A percentile compares a stretch with the other conserved stretches of the same genome.
Conservation (phyloP, 176 grass and related monocot genomes). For the Paspalum vaginatum region DNA sequence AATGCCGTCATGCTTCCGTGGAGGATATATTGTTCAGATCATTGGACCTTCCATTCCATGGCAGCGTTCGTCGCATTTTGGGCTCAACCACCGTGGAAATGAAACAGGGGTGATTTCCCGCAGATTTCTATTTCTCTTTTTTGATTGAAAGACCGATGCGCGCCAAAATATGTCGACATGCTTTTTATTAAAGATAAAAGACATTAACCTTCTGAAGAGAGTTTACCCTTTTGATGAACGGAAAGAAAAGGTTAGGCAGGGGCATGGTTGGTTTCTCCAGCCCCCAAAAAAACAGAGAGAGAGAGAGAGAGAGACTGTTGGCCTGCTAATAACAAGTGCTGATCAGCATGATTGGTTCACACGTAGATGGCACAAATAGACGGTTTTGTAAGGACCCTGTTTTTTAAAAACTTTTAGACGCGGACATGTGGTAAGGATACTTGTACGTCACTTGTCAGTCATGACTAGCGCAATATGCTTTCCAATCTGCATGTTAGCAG, state of each 20-base stretch:
- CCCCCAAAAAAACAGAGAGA: not conserved
- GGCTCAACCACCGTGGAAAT: too few species aligned
- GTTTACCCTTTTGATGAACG: not conserved
- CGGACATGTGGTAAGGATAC: not conserved
- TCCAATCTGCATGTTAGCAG: slow-evolving; percentile 17
- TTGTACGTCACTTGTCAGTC: slow-evolving; percentile 13
- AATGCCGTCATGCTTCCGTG: too few species aligned
- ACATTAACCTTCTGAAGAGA: not conserved
- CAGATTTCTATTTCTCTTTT: too few species aligned
- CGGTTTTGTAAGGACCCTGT: not conserved
- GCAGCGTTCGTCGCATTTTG: too few species aligned
- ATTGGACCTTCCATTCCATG: too few species aligned
- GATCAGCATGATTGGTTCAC: slow-evolving; percentile 37
- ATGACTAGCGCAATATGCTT: slow-evolving; percentile 5
- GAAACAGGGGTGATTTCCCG: too few species aligned
- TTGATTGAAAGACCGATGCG: too few species aligned
- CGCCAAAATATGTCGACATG: too few species aligned
- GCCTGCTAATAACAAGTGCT: slow-evolving; percentile 3
- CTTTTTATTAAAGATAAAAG: not conserved
- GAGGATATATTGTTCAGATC: too few species aligned
- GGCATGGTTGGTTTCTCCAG: not conserved
- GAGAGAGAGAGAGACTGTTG: not conserved
- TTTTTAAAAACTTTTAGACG: not conserved
- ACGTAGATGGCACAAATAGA: slow-evolving; percentile 24
- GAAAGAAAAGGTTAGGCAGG: not conserved